Percentiles rank a stretch among this genome's conserved stretches.
These are phyloP conservation scores for Lachancea cidri DNA, from an alignment of 805 yeast species.

Conservation along the genomic window DNA sequence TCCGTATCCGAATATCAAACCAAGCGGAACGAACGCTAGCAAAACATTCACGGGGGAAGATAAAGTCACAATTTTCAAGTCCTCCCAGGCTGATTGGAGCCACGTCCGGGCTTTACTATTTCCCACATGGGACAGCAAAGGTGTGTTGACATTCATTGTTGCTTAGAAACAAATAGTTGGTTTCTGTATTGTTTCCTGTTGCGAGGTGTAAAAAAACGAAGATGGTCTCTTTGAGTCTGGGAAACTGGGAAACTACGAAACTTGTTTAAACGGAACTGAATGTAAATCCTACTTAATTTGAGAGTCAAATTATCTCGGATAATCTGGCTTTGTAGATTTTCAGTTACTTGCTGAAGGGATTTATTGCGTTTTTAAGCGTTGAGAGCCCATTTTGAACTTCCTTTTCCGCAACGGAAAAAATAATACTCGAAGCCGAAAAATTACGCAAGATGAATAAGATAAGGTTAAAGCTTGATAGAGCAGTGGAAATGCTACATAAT, in stretches of 20 bases:
- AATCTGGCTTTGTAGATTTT: no score
- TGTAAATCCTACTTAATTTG: no score
- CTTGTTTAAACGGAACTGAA: no score
- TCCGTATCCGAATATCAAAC: constrained; percentile 64
- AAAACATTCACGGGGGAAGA: constrained; percentile 74
- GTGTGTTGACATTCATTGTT: constrained; percentile 18
- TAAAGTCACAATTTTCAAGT: constrained; percentile 31
- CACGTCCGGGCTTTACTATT: constrained; percentile 1
- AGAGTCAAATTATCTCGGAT: no score
- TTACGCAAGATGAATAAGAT: no score
- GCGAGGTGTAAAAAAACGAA: no score
- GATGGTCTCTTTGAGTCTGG: no score
- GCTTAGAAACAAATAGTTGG: background rate
- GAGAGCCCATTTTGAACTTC: background rate
- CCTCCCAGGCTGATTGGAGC: constrained; percentile 11
- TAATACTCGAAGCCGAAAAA: constrained; percentile 1
- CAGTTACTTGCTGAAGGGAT: no score
- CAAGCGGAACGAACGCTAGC: constrained; percentile 83
- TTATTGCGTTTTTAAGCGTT: background rate
- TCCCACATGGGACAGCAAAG: constrained; percentile 11
- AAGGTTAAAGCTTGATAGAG: no score
- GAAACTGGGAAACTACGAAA: no score
- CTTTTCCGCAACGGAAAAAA: background rate
- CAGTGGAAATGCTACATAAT: no score
- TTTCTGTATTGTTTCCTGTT: background rate